Base-by-base conservation (phyloP, 768 basidiomycete genomes). In the Tylopilus vinaceipallidus region DNA sequence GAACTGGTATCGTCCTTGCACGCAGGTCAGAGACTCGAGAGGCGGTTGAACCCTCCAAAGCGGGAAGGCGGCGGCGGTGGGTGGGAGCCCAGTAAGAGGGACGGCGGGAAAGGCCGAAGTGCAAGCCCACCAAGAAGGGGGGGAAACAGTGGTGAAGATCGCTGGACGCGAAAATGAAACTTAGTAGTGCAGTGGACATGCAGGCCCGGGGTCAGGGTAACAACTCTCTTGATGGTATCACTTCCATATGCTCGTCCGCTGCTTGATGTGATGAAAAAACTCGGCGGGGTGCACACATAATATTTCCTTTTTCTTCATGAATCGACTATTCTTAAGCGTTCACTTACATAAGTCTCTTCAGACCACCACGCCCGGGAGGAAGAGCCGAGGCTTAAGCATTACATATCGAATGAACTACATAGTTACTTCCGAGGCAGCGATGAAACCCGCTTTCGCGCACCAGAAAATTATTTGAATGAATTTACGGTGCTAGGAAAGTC, bases 21-120 rank as follows among this genome's bases (percentile, higher is more conserved):
- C 16, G 84, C 82, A 37, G 91, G 91, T 13, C 95, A 98, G 66
- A 79, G 88, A 35, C 58, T 97, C 29, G 92, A 94, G 58, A 77
- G 92, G 45, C 82, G 86, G 50, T 62, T 89, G 39, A 78, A 93
- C 60, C 90, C 89, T 7, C 59, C 72, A 12, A 84, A 84, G 61
- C 73, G 66, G 10, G 80, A 79, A 29, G 77, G 73, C 3, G 86
- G 86, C 9, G 86, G 80, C 12, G 91, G 84, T 14, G 88, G 91
- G 23, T 94, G 91, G 91, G 89, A 91, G 59, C 91, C 91, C 11
- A 71, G 70, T 42, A 89, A 80, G 62, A 75, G 85, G 47, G 85
- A 84, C 39, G 75, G 75, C 14, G 85, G 79, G 3, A 78, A 74
- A 47, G 84, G 77, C 8, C 79, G 88, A 42, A 91, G 89, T 62